Evolutionary conservation across 176 grass and related monocot genomes (phyloP), one percentile per base, ranked within the genome.

Genomic region (Triticum timopheevii): DNA sequence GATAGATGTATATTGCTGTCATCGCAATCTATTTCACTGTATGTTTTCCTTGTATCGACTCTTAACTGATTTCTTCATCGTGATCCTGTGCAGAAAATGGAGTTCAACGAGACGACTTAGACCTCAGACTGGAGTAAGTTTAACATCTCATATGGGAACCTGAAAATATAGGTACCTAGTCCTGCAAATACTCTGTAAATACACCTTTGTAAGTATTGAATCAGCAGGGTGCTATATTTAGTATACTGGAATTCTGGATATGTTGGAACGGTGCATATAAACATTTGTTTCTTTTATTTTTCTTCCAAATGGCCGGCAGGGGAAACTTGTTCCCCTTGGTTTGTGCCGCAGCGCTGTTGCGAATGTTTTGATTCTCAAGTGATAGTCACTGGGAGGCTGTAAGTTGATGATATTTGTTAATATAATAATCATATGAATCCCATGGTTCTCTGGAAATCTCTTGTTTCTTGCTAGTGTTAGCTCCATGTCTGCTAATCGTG

Each of bases 21-120:
- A 5, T 74, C 13, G 3, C 8, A 24, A 34, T 83, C 8, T 70
- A 33, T 66, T 65, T 67, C 65, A 19, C 4, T 64, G 7, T 23
- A 38, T 30, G 5, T 74, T 65, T 78, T 54, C 44, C 23, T 2
- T 25, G 13, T 59, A 75, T n/a, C 9, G 25, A 75, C 36, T 69
- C 20, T 40, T 76, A 6, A 68, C 30, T 31, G 30, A 42, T 61
- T 36, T 56, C 12, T 62, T 13, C 69, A 6, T 49, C 13, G 1
- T 65, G 7, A 80, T 39, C 16, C 15, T 84, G 17, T 82, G 50
- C 82, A 91, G 90, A 91, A 88, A 70, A 91, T 91, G 90, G 86
- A 88, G 70, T 91, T 91, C 31, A 72, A 91, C 0, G 90, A 91
- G 77, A 88, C 86, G 24, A 49, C 69, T 24, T 91, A 85, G 84